Percentiles rank a stretch among this genome's conserved stretches.
phyloP scores from a whole-genome alignment of 257 asterid species.

The Solanum peruvianum region DNA sequence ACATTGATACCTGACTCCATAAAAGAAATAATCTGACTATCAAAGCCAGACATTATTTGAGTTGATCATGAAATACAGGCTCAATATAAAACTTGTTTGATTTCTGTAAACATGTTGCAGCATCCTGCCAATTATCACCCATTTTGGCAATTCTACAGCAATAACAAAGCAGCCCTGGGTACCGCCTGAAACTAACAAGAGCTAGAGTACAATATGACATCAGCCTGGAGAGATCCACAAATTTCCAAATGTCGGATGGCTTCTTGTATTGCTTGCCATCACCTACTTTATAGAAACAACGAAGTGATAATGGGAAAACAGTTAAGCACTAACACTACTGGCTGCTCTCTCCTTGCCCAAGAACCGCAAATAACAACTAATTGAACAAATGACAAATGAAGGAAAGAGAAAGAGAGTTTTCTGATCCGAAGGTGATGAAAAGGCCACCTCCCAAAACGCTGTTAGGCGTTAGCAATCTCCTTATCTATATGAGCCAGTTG shows the following conservation, averaged over 20 bases:
- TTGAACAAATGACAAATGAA: conserved; percentile 16
- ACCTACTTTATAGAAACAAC: neutral
- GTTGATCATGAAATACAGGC: neutral
- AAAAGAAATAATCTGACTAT: neutral
- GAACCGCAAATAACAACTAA: conserved; percentile 24
- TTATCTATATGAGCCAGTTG: conserved; percentile 6
- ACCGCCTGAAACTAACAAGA: neutral
- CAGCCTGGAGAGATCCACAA: neutral
- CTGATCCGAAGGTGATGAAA: conserved; percentile 28
- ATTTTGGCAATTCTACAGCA: neutral
- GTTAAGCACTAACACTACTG: neutral
- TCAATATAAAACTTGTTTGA: neutral
- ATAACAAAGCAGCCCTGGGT: neutral
- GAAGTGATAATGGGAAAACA: neutral
- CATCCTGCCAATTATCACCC: neutral
- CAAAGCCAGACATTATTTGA: neutral
- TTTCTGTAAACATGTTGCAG: neutral
- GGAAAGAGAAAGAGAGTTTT: conserved; percentile 3
- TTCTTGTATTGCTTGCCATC: neutral
- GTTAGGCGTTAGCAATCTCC: conserved; percentile 18
- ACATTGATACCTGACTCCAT: neutral
- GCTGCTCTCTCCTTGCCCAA: conserved; percentile 6
- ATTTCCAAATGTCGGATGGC: neutral
- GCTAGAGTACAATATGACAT: neutral
- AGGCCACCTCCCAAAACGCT: conserved; percentile 38